Percentiles rank a stretch among this genome's conserved stretches.
phyloP scores from a whole-genome alignment of 495 filamentous ascomycete species.

The Talaromyces proteolyticus region DNA sequence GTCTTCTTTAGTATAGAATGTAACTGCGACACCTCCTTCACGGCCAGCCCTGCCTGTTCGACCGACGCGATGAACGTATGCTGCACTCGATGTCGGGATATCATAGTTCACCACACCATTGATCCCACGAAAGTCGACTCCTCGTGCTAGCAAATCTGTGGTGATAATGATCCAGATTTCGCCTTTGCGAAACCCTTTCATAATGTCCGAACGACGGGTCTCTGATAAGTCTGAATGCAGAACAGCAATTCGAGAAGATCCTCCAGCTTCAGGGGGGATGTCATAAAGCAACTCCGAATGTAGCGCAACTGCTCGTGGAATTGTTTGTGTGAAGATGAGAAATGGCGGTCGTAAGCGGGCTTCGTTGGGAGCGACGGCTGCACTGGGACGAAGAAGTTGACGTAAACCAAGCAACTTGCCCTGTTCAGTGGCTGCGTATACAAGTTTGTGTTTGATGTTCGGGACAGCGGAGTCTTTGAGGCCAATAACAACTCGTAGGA shows the following conservation, averaged over 20 bases:
- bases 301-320: slow-evolving; percentile 79
- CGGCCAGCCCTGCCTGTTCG: slow-evolving; percentile 85
- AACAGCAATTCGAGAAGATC: slow-evolving; percentile 78
- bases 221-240: slow-evolving; percentile 85
- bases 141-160: slow-evolving; percentile 84
- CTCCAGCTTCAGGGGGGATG: slow-evolving; percentile 82
- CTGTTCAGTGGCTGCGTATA: slow-evolving; percentile 86
- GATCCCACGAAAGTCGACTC: slow-evolving; percentile 85
- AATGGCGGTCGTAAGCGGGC: slow-evolving; percentile 77
- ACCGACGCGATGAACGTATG: slow-evolving; percentile 90
- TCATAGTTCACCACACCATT: slow-evolving; percentile 97
- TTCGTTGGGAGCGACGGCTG: slow-evolving; percentile 43
- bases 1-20: slow-evolving; percentile 92
- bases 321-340: slow-evolving; percentile 91
- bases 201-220: slow-evolving; percentile 64
- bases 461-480: slow-evolving; percentile 93
- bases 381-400: slow-evolving; percentile 80
- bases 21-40: slow-evolving; percentile 85
- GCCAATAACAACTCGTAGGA: slow-evolving; percentile 84
- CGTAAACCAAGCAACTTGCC: slow-evolving; percentile 91
- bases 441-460: slow-evolving; percentile 80
- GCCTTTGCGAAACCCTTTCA: slow-evolving; percentile 83
- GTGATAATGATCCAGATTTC: slow-evolving; percentile 96
- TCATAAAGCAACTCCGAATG: slow-evolving; percentile 91
- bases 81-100: slow-evolving; percentile 78